Evolutionary conservation across 2,329 filamentous ascomycete species (phyloP), one percentile per base, ranked within the genome.

Genomic region (Claviceps sp.): DNA sequence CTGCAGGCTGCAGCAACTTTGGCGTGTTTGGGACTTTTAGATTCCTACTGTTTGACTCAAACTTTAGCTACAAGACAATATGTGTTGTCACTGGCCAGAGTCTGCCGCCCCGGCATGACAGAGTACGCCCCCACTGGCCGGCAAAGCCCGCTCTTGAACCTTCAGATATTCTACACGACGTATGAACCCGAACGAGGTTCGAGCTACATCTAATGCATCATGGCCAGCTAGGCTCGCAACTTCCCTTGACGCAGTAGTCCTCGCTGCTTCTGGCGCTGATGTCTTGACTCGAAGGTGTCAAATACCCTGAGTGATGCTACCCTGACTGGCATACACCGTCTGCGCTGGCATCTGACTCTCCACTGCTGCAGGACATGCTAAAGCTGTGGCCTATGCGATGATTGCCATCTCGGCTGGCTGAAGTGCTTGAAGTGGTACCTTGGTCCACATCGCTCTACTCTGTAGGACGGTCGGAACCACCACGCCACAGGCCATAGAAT

Each of bases 401-500:
- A 40, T 45, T 51, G 38, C 43, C 34, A 9, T 51, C 53, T 47
- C 54, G 54, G 38, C 51, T 42, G 47, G 14, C 37, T 26, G 46
- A 40, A 20, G 24, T 47, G 48, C 44, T 52, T 18, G 48, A 50
- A 18, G 37, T 48, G 22, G 50, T 60, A 49, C 57, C 44, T 41
- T 46, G 53, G 16, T 60, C 59, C 38, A 58, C 51, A 42, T 63
- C 57, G 58, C 48, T 63, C 67, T 70, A 70, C 61, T 70, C 67
- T 50, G 61, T 61, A 54, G 63, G 56, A 50, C 62, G 63, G 51
- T 68, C 63, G 30, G 63, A 64, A n/a, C 72, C 72, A 48, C 76
- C 76, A 41, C 75, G 72, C 81, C 81, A 84, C 40, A 84, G 72
- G 2, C 81, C 81, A 53, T 82, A 84, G 54, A 74, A 77, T 0